Percentiles rank a stretch among this genome's conserved stretches.
phyloP scores from a whole-genome alignment of 192 early-diverging fungal species.

The Borealophlyctis nickersoniae region DNA sequence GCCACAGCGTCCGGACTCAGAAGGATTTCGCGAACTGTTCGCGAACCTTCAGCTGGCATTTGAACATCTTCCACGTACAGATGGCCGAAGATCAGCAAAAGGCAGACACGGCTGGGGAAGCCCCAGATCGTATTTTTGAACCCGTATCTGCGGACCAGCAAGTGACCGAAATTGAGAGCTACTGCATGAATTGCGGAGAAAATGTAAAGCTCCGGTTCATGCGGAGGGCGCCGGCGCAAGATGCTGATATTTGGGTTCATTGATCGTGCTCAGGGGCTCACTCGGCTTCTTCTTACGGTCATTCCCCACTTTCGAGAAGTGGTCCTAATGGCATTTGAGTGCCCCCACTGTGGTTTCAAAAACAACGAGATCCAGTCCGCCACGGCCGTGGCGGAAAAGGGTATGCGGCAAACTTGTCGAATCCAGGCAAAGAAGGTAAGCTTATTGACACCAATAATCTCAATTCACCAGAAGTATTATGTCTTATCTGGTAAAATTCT shows the following conservation, averaged over 20 bases:
- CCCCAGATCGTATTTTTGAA: constrained; percentile 50
- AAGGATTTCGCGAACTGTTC: too few relatives aligned
- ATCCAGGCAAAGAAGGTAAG: constrained; percentile 62
- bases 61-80: too few relatives aligned
- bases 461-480: neutral
- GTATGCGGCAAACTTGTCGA: constrained; percentile 61
- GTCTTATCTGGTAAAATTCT: constrained; percentile 5
- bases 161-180: constrained; percentile 80
- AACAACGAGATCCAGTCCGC: constrained; percentile 92
- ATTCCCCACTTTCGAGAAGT: constrained; percentile 92
- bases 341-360: constrained; percentile 81
- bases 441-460: too few relatives aligned
- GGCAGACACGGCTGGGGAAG: neutral
- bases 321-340: constrained; percentile 79
- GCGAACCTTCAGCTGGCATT: too few relatives aligned
- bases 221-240: too few relatives aligned
- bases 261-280: constrained; percentile 60
- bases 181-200: constrained; percentile 88
- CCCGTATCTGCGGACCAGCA: constrained; percentile 63
- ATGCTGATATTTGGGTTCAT: too few relatives aligned
- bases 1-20: too few relatives aligned
- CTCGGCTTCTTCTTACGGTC: constrained; percentile 79
- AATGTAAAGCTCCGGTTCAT: too few relatives aligned
- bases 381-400: constrained; percentile 76
- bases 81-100: too few relatives aligned